Evolutionary conservation across 2,329 filamentous ascomycete genomes (phyloP).

Genomic region (Colletotrichum camelliae): DNA sequence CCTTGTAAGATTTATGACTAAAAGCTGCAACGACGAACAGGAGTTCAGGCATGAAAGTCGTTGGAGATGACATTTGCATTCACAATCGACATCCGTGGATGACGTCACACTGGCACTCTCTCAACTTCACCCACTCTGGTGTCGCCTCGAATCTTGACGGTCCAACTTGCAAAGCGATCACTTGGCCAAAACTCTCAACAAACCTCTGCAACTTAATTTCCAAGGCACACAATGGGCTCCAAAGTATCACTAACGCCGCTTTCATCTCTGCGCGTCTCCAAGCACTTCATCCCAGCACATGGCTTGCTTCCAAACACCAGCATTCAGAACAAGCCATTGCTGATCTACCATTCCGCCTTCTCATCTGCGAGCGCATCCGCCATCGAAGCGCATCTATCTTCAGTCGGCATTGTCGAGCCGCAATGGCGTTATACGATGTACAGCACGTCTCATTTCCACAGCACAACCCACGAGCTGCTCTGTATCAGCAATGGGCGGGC

Average conservation of each 20-base stretch:
- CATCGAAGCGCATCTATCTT: conserved; percentile 61
- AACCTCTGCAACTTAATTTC: background rate
- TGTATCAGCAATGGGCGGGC: conserved; percentile 64
- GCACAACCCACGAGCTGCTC: conserved; percentile 70
- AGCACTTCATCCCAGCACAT: conserved; percentile 64
- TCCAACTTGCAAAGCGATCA: background rate
- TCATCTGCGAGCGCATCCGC: conserved; percentile 46
- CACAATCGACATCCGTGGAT: background rate
- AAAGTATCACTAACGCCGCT: conserved; percentile 35
- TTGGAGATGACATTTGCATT: background rate
- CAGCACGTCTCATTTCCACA: conserved; percentile 69
- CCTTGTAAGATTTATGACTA: background rate
- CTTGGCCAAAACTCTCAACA: fast-evolving
- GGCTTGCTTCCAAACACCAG: conserved; percentile 67
- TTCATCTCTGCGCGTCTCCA: conserved; percentile 58
- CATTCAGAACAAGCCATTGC: conserved; percentile 65
- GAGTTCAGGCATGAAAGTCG: background rate
- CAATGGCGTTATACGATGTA: conserved; percentile 78
- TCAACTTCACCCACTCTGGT: background rate
- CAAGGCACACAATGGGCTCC: background rate
- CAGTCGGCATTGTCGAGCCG: conserved; percentile 60
- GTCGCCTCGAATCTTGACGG: background rate
- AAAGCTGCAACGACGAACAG: background rate
- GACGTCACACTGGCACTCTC: background rate
- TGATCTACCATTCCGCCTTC: conserved; percentile 71